phyloP scores from a whole-genome alignment of 805 yeast genomes.

The Candida takata region DNA sequence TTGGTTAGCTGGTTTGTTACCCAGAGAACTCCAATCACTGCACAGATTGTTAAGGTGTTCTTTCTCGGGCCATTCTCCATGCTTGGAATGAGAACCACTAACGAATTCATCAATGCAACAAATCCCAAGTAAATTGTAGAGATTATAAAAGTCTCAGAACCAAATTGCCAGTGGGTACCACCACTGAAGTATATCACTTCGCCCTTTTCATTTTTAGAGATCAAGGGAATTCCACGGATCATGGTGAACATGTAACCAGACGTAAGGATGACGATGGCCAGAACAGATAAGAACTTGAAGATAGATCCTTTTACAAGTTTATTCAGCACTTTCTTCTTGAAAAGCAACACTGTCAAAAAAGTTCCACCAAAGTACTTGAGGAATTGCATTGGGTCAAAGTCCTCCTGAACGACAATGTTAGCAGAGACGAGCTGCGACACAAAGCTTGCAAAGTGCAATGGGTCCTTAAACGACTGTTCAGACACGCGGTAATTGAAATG shows the following conservation, averaged over 20 bases:
- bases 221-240: constrained; percentile 55
- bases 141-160: constrained; percentile 54
- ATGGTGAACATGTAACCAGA: constrained; percentile 62
- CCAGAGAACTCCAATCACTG: constrained; percentile 15
- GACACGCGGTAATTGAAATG: constrained; percentile 31
- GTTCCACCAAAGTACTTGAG: constrained; percentile 38
- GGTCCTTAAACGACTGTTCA: constrained; percentile 27
- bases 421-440: constrained; percentile 39
- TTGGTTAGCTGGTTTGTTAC: constrained; percentile 14
- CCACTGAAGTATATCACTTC: constrained; percentile 55
- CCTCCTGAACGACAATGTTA: constrained; percentile 35
- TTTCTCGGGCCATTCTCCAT: constrained; percentile 11
- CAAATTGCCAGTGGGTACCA: constrained; percentile 63
- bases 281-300: constrained; percentile 29
- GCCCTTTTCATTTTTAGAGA: constrained; percentile 45
- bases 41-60: constrained; percentile 5
- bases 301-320: constrained; percentile 22
- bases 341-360: constrained; percentile 35
- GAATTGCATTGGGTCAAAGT: constrained; percentile 38
- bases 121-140: constrained; percentile 43
- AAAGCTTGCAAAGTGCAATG: constrained; percentile 46
- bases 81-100: constrained; percentile 34
- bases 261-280: constrained; percentile 37
- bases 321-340: constrained; percentile 42
- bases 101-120: constrained; percentile 31